Evolutionary conservation across 2,329 filamentous ascomycete genomes (phyloP), one percentile per base, ranked within the genome.

Genomic region (Sclerotinia borealis): DNA sequence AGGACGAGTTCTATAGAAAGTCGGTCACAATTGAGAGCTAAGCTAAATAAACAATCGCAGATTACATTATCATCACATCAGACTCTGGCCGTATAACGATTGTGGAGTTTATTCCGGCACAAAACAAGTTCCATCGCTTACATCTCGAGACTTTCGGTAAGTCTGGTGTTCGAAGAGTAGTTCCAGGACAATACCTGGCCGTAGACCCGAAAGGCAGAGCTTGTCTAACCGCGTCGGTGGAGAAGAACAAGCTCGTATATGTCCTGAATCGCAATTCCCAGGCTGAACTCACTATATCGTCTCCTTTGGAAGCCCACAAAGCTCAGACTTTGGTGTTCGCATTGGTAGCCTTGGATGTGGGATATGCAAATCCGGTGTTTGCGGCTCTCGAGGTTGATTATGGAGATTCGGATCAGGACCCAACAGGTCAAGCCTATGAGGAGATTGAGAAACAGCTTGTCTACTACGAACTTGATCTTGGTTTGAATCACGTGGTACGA

Each of bases 241-340:
- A 99, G 79, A 99, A 99, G 84, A 99, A 98, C 80, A 99, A 99
- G 80, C 89, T 99, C 63, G 95, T 99, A 70, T 99, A 99, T 78
- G 93, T 99, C 72, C 83, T 99, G 70, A 98, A 98, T 77, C 89
- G 96, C 68, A 96, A 96, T 78, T 85, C 92, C 3, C 92, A 98
- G 77, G 93, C 93, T 22, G 91, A 96, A 76, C 85, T 99, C 71
- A 96, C 93, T 47, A 99, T 99, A 58, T 99, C 95, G 6, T 99
- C 95, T 17, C 95, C 95, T 0, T 83, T 99, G 22, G 96, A 99
- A 77, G 96, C 95, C 2, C 93, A 99, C 77, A 96, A 95, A 76
- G 87, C 92, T 15, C 92, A 93, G 65, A 93, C 93, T 1, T 78
- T 99, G 56, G 93, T 98, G 29, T 91, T 96, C 70, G 90, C 91